Conservation (phyloP, 192 early-diverging fungal species). For the Globomyces pollinis-pini region DNA sequence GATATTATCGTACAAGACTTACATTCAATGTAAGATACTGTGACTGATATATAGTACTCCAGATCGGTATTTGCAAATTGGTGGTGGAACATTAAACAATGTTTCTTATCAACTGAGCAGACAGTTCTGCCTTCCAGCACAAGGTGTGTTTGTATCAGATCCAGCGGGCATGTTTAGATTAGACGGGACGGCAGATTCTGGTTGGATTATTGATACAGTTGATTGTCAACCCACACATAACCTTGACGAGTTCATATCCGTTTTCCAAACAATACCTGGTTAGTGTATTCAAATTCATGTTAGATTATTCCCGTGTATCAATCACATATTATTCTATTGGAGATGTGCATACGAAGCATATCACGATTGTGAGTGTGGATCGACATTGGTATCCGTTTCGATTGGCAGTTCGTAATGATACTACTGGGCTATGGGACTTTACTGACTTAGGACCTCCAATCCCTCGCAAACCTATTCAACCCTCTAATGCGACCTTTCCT, state of each 20-base stretch:
- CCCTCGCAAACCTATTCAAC: conserved; percentile 47
- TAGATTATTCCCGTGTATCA: conserved; percentile 69
- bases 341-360: conserved; percentile 69
- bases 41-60: no score
- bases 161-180: conserved; percentile 58
- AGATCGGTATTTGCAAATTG: conserved; percentile 74
- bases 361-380: conserved; percentile 79
- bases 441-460: conserved; percentile 53
- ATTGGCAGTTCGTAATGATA: conserved; percentile 66
- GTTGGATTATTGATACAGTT: conserved; percentile 70
- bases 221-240: conserved; percentile 65
- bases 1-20: conserved; percentile 56
- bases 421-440: conserved; percentile 76
- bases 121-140: conserved; percentile 41
- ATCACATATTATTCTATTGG: conserved; percentile 74
- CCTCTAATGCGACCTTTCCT: conserved; percentile 66
- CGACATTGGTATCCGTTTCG: conserved; percentile 82
- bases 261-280: conserved; percentile 62
- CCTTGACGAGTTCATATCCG: conserved; percentile 69
- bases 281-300: no score
- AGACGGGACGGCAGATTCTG: conserved; percentile 54
- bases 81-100: conserved; percentile 64
- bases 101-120: conserved; percentile 46
- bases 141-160: conserved; percentile 76
- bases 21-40: no score